These are phyloP conservation scores for Epichloe gansuensis DNA, from an alignment of 2,329 filamentous ascomycete species.

Conservation along the genomic window DNA sequence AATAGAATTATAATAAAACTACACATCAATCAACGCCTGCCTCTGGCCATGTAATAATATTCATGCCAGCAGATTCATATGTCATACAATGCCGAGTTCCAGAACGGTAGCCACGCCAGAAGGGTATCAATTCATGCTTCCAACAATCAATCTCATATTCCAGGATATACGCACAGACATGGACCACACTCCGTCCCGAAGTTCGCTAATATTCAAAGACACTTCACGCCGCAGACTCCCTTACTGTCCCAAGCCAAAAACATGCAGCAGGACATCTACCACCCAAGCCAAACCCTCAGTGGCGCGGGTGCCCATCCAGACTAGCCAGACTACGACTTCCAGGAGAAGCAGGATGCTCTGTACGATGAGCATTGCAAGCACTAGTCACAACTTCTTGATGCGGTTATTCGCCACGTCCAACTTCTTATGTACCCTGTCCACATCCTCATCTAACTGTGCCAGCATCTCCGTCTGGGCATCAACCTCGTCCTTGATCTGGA, in stretches of 20 bases:
- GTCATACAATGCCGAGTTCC: neutral
- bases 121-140: neutral
- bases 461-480: constrained; percentile 61
- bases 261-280: constrained; percentile 15
- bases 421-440: constrained; percentile 54
- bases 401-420: constrained; percentile 62
- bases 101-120: neutral
- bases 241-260: constrained; percentile 12
- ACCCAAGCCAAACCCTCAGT: constrained; percentile 17
- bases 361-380: constrained; percentile 14
- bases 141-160: neutral
- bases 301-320: constrained; percentile 16
- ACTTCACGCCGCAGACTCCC: neutral
- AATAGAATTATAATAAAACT: rapidly evolving
- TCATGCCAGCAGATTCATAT: too few species aligned
- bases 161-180: neutral
- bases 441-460: constrained; percentile 52
- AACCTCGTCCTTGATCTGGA: constrained; percentile 64
- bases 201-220: neutral
- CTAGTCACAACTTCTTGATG: constrained; percentile 49
- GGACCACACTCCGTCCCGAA: neutral
- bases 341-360: constrained; percentile 17
- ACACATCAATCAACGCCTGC: too few species aligned
- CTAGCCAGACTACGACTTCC: constrained; percentile 19
- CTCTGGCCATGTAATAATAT: too few species aligned